phyloP scores from a whole-genome alignment of 352 stramenopile genomes.

The Plasmopara muralis region DNA sequence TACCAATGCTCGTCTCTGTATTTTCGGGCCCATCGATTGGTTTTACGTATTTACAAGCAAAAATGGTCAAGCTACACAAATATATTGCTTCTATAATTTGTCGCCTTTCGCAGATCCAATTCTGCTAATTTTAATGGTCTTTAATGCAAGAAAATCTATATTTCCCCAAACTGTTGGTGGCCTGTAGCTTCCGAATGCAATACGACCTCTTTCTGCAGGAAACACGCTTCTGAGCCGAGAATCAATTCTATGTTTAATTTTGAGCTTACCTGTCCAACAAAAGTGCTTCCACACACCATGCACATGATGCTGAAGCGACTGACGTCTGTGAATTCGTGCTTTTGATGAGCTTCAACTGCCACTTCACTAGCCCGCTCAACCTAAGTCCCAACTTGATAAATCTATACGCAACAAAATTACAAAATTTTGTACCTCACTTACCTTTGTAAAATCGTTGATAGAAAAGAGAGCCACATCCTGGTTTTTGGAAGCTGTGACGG shows the following conservation, averaged over 20 bases:
- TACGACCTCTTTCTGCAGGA: conserved; percentile 42
- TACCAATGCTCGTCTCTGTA: too few relatives aligned
- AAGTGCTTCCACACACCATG: conserved; percentile 52
- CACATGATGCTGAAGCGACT: conserved; percentile 70
- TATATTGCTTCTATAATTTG: too few relatives aligned
- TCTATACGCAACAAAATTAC: neutral
- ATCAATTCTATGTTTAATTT: neutral
- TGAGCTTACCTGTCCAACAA: conserved; percentile 49
- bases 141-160: conserved; percentile 6
- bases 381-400: conserved; percentile 12
- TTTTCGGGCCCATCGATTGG: too few relatives aligned
- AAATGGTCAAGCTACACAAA: too few relatives aligned
- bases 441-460: conserved; percentile 83
- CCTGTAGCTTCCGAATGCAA: conserved; percentile 53
- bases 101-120: too few relatives aligned
- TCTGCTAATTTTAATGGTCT: too few relatives aligned
- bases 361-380: conserved; percentile 74
- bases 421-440: conserved; percentile 11
- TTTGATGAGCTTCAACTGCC: conserved; percentile 77
- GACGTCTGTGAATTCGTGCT: conserved; percentile 76
- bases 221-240: conserved; percentile 6
- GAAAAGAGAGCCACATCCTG: conserved; percentile 62
- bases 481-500: conserved; percentile 34
- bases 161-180: conserved; percentile 73
- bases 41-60: too few relatives aligned